These are phyloP conservation scores for Psophocarpus tetragonolobus DNA, from an alignment of 306 rosid species.

Conservation along the genomic window DNA sequence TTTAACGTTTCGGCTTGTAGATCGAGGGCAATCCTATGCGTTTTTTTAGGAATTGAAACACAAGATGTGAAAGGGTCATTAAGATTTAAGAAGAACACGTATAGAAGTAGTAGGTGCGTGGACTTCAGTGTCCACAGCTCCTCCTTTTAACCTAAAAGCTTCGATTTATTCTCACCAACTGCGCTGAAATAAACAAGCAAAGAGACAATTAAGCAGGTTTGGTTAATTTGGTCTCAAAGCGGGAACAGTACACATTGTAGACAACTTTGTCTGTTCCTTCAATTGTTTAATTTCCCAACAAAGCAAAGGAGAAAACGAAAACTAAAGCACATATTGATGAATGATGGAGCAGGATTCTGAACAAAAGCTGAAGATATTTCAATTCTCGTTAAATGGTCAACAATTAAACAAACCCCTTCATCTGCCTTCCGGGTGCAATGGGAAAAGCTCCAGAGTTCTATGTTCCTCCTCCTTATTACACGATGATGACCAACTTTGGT, in stretches of 20 bases:
- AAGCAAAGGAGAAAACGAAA: conserved; percentile 40
- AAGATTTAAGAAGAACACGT: conserved; percentile 33
- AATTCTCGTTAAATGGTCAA: conserved; percentile 17
- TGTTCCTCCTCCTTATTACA: conserved; percentile 64
- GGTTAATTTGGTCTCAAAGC: conserved; percentile 53
- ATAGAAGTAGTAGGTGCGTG: conserved; percentile 56
- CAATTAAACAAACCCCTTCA: conserved; percentile 40
- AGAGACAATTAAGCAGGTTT: conserved; percentile 40
- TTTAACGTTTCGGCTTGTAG: conserved; percentile 27
- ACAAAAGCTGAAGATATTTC: background rate
- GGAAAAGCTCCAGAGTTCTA: conserved; percentile 92
- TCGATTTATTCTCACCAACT: conserved; percentile 32
- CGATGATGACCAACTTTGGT: conserved; percentile 39
- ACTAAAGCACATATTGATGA: no score
- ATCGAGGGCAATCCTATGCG: conserved; percentile 2
- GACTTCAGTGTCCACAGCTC: conserved; percentile 79
- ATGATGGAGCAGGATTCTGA: conserved; percentile 27
- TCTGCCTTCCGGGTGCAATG: conserved; percentile 88
- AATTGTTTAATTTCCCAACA: conserved; percentile 73
- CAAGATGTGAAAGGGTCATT: background rate
- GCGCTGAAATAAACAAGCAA: conserved; percentile 32
- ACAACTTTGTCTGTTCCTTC: conserved; percentile 55
- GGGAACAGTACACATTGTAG: conserved; percentile 45
- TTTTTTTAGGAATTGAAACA: conserved; percentile 26
- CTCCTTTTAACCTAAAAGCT: conserved; percentile 85